Conservation (phyloP, 1,284 basidiomycete genomes). For the Ceratobasidium theobromae region DNA sequence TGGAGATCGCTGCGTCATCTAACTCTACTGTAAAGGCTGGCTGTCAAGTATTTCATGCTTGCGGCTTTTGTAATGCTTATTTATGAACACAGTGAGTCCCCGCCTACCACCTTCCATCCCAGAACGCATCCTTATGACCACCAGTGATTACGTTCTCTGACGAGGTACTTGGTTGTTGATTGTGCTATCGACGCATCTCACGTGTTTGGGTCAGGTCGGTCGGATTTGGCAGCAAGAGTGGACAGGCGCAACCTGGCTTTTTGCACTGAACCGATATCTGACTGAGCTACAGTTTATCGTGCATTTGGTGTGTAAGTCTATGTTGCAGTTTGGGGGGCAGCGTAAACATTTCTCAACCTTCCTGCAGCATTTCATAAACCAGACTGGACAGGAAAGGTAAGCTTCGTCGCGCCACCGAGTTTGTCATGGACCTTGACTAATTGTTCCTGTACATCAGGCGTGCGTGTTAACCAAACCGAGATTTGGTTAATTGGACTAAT, state of each 20-base stretch:
- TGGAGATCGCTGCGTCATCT: neutral
- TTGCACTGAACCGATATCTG: conserved; percentile 16
- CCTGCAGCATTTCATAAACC: conserved; percentile 23
- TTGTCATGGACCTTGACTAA: neutral
- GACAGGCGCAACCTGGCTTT: conserved; percentile 30
- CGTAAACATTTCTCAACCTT: neutral
- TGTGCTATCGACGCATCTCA: neutral
- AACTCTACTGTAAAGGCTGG: neutral
- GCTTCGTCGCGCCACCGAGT: neutral
- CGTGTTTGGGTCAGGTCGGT: neutral
- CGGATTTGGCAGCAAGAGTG: conserved; percentile 24
- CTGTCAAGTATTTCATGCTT: conserved; percentile 30
- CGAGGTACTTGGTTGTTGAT: neutral
- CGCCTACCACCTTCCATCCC: neutral
- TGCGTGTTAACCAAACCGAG: neutral
- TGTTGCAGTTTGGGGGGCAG: neutral
- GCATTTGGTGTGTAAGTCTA: conserved; percentile 16
- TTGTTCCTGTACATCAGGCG: neutral
- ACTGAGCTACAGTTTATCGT: conserved; percentile 31
- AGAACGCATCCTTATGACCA: neutral
- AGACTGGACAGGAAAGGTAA: conserved; percentile 5
- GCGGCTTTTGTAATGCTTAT: conserved; percentile 22
- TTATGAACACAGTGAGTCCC: conserved; percentile 21
- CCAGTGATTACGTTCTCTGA: conserved; percentile 17
- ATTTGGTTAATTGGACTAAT: neutral